Evolutionary conservation across 139 green algal genomes (phyloP).

Genomic region (Gonium pectorale): DNA sequence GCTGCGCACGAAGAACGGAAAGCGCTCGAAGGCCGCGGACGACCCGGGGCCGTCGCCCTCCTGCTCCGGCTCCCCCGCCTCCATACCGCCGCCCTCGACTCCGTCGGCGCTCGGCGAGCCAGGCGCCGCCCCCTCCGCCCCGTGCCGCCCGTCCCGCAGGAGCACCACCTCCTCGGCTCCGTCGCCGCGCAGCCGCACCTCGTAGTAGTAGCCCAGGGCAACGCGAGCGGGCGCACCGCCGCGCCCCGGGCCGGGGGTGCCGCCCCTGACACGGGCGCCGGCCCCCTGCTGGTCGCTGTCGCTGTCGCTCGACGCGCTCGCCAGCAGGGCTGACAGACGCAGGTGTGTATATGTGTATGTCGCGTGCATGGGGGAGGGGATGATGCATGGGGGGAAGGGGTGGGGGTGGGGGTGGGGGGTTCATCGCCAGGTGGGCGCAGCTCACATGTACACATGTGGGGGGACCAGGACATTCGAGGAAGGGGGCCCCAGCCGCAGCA

Average conservation of each 20-base stretch:
- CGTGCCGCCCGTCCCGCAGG: neutral
- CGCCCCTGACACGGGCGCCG: no score
- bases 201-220: constrained; percentile 9
- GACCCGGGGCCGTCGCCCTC: neutral
- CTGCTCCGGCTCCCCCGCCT: neutral
- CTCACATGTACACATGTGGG: no score
- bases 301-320: no score
- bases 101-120: neutral
- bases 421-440: no score
- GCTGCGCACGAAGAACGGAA: constrained; percentile 18
- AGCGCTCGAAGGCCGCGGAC: neutral
- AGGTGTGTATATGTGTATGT: no score
- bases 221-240: neutral
- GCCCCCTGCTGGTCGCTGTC: no score
- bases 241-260: neutral
- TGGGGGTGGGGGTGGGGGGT: no score
- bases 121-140: neutral
- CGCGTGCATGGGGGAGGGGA: no score
- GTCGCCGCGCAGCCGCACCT: neutral
- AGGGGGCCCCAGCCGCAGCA: no score
- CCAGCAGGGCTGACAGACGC: no score
- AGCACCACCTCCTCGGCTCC: neutral
- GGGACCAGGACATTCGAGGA: no score
- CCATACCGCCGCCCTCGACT: neutral
- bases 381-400: no score